Evolutionary conservation across 148 eudicot genomes (phyloP), one percentile per base, ranked within the genome.

Genomic region (Agrostemma githago): DNA sequence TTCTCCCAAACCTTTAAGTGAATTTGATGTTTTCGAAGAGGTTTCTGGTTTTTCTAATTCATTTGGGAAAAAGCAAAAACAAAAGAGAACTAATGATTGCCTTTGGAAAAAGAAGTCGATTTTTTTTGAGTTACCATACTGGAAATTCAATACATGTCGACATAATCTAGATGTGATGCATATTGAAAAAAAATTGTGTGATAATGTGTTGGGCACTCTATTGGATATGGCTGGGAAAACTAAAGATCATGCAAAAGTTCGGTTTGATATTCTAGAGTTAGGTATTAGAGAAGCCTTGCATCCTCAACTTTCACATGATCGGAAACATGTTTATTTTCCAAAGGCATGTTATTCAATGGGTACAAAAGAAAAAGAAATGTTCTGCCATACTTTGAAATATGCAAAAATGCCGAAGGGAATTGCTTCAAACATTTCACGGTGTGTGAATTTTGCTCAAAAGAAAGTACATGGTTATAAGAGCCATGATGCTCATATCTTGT

Each of bases 201-300:
- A 71, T 38, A 71, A 39, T n/a, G 20, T 71, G 54, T 19, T 72
- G 11, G 66, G 56, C 39, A 72, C 66, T 15, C 19, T 72, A 42
- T 41, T 72, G 11, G 66, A 72, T 19, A 21, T 71, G 5, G 3
- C 21, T 16, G 66, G 48, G 2, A 78, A 66, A 72, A 20, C 43
- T 3, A 78, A 72, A 42, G 80, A 56, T 65, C 64, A 72, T 66
- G 40, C 44, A 34, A 71, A 78, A 6, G 66, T 58, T 53, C 60
- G 76, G 20, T 15, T 44, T 41, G 76, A 78, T 19, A 64, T 78
- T 4, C 8, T 40, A 9, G 44, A 76, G 1, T 4, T 69, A 39
- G 71, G 72, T 1, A 60, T 68, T 3, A 58, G 21, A 34, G 19
- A 59, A 12, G 73, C 59, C 4, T 26, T 76, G 4, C 58, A 68